These are phyloP conservation scores for Plasmodiophora brassicae DNA, from an alignment of 208 protist genomes.

Conservation along the genomic window DNA sequence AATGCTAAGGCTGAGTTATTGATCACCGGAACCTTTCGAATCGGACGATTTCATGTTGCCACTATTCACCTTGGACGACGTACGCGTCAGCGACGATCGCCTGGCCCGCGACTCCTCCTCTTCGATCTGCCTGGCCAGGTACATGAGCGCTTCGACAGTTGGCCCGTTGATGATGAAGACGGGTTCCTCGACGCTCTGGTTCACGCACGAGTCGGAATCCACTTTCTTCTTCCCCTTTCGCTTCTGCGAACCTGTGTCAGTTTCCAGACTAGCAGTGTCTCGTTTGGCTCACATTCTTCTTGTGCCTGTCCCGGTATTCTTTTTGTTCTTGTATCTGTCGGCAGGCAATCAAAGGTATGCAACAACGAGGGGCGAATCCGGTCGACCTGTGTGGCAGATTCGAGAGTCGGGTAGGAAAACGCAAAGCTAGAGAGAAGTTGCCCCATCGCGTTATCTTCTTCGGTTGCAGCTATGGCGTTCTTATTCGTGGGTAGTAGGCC, in stretches of 20 bases:
- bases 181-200: too few species aligned
- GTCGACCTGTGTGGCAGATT: not conserved
- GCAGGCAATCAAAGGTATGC: too few species aligned
- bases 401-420: not conserved
- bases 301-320: not conserved
- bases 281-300: not conserved
- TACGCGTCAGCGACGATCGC: too few species aligned
- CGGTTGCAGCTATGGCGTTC: too few species aligned
- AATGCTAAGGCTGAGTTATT: too few species aligned
- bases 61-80: too few species aligned
- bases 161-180: conserved; percentile 31
- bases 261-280: not conserved
- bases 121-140: not conserved
- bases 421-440: not conserved
- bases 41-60: too few species aligned
- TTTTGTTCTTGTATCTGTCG: conserved; percentile 7
- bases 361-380: too few species aligned
- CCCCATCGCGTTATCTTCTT: too few species aligned
- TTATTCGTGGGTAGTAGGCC: too few species aligned
- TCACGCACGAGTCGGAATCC: not conserved
- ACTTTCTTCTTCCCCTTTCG: not conserved
- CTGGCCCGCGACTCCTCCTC: not conserved
- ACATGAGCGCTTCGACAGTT: not conserved
- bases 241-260: not conserved
- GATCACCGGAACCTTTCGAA: too few species aligned